phyloP scores from a whole-genome alignment of 176 grass and related monocot genomes.

The Aegilops longissima region DNA sequence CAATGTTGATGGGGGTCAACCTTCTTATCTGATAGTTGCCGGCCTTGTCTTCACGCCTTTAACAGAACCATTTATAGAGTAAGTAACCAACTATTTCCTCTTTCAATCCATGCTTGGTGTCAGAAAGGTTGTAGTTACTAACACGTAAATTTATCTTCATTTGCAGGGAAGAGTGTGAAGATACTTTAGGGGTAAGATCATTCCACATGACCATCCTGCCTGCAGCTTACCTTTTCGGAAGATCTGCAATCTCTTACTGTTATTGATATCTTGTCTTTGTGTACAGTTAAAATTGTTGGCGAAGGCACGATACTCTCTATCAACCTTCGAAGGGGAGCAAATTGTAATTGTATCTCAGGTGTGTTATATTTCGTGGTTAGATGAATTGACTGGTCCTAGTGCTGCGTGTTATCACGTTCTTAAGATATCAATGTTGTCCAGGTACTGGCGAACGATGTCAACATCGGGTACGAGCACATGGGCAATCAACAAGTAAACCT shows the following conservation, averaged over 20 bases:
- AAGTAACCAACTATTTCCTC: slow-evolving; percentile 34
- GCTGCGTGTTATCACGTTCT: background rate
- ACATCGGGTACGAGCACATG: slow-evolving; percentile 94
- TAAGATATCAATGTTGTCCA: slow-evolving; percentile 29
- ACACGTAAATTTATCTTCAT: slow-evolving; percentile 33
- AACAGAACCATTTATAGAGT: slow-evolving; percentile 95
- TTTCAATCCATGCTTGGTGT: slow-evolving; percentile 23
- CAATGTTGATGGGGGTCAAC: slow-evolving; percentile 77
- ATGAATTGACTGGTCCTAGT: background rate
- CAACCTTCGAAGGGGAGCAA: slow-evolving; percentile 86
- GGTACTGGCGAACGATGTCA: slow-evolving; percentile 84
- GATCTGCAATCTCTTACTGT: slow-evolving; percentile 10
- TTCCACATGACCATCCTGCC: slow-evolving; percentile 16
- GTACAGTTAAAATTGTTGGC: slow-evolving; percentile 83
- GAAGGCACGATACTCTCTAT: slow-evolving; percentile 88
- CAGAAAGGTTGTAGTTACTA: slow-evolving; percentile 22
- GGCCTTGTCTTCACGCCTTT: slow-evolving; percentile 98
- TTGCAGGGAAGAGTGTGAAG: slow-evolving; percentile 88
- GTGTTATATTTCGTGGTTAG: slow-evolving; percentile 3
- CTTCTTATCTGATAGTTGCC: slow-evolving; percentile 91
- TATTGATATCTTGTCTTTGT: slow-evolving; percentile 20
- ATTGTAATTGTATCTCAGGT: slow-evolving; percentile 98
- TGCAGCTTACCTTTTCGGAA: slow-evolving; percentile 26
- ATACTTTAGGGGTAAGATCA: slow-evolving; percentile 84
- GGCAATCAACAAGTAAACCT: slow-evolving; percentile 82